Evolutionary conservation across 1,284 basidiomycete genomes (phyloP).

Genomic region (Wallemia hederae): DNA sequence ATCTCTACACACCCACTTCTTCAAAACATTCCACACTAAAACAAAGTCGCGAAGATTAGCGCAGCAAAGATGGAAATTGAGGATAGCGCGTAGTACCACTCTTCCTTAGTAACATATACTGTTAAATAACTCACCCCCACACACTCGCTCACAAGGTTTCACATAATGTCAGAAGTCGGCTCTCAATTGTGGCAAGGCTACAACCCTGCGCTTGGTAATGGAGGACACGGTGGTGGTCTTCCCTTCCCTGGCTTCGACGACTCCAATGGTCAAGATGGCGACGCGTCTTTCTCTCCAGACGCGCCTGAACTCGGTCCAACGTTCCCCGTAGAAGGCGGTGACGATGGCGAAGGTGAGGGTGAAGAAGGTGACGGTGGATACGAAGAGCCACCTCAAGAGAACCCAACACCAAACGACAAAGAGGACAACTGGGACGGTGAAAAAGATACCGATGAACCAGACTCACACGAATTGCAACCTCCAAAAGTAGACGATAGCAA

Average conservation of each 20-base stretch:
- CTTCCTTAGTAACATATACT: background rate
- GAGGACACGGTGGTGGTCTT: background rate
- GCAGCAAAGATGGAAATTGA: too few species aligned
- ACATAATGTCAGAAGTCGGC: background rate
- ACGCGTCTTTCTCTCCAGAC: background rate
- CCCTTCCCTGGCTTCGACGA: background rate
- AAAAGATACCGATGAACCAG: background rate
- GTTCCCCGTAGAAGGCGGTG: background rate
- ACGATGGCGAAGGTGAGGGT: background rate
- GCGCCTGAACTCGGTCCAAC: background rate
- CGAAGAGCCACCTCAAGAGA: too few species aligned
- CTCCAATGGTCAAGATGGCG: background rate
- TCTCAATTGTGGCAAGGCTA: background rate
- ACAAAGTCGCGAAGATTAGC: background rate
- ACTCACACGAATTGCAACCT: background rate
- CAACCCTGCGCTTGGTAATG: background rate
- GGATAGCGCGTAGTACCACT: too few species aligned
- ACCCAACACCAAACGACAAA: too few species aligned
- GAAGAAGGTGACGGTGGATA: background rate
- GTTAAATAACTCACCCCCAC: background rate
- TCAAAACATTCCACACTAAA: background rate
- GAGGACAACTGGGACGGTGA: background rate
- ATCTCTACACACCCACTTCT: background rate
- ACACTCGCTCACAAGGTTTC: background rate
- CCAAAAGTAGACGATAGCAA: background rate